phyloP scores from a whole-genome alignment of 371 early-diverging fungal species.

The Ordospora pajunii region DNA sequence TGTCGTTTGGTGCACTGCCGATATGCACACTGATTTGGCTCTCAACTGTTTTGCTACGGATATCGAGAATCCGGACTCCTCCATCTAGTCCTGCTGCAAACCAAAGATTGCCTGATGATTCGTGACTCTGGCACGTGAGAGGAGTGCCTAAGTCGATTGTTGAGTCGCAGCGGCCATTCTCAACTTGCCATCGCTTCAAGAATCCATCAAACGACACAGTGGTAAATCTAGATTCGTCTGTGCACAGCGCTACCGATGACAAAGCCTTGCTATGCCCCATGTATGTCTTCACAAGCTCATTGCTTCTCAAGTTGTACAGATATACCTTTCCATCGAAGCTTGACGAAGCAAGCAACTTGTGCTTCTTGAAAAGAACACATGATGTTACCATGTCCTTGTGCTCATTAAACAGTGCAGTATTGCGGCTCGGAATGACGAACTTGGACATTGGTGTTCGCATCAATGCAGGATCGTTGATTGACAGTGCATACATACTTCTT shows the following conservation, averaged over 20 bases:
- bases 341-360: neutral
- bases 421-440: neutral
- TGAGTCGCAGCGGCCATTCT: neutral
- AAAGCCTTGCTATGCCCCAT: slow-evolving; percentile 3
- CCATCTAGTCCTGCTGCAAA: neutral
- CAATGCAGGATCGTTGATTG: neutral
- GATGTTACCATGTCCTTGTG: neutral
- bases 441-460: neutral
- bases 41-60: neutral
- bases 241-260: neutral
- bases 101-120: neutral
- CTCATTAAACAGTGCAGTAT: neutral
- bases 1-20: neutral
- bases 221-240: neutral
- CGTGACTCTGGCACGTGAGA: neutral
- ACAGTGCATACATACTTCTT: neutral
- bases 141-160: neutral
- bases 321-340: neutral
- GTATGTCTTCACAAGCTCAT: neutral
- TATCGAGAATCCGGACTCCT: neutral
- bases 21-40: neutral
- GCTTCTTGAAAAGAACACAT: neutral
- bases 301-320: neutral
- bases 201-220: slow-evolving; percentile 2
- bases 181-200: neutral